Conservation (phyloP, 139 green algal species). For the Chlorella ohadii region DNA sequence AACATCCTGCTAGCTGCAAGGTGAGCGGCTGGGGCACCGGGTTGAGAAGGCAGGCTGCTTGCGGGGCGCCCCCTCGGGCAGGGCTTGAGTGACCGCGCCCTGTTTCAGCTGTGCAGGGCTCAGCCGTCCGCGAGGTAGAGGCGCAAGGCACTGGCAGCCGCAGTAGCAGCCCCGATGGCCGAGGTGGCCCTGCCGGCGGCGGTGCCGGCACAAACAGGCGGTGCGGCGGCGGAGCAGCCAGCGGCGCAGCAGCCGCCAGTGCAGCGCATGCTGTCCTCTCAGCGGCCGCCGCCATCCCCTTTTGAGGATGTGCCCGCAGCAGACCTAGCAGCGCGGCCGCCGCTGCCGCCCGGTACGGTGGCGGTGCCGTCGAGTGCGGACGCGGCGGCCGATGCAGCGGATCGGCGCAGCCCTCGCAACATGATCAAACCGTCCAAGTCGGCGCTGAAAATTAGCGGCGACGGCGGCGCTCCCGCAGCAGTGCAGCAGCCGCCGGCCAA, state of each 20-base stretch:
- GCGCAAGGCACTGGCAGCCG: too few species aligned
- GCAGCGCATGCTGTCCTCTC: not conserved
- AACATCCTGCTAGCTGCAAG: too few species aligned
- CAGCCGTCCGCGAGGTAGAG: too few species aligned
- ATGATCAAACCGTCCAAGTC: not conserved
- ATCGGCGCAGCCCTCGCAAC: not conserved
- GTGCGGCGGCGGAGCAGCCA: not conserved
- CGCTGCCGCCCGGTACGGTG: not conserved
- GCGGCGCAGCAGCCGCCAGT: not conserved
- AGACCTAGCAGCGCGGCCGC: not conserved
- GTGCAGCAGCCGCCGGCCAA: not conserved
- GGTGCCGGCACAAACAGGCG: too few species aligned
- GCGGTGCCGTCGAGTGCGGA: not conserved
- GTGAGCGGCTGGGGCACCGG: too few species aligned
- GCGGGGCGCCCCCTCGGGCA: too few species aligned
- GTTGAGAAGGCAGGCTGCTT: too few species aligned
- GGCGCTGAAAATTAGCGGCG: not conserved
- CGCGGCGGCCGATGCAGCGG: not conserved
- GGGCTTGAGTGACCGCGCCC: too few species aligned
- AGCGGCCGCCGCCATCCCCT: constrained; percentile 3
- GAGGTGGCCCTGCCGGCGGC: too few species aligned
- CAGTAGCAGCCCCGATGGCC: too few species aligned
- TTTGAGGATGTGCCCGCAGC: not conserved
- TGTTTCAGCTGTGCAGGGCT: too few species aligned
- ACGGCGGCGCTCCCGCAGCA: not conserved